Evolutionary conservation across 768 basidiomycete genomes (phyloP), one percentile per base, ranked within the genome.

Genomic region (Trametopsis cervina): DNA sequence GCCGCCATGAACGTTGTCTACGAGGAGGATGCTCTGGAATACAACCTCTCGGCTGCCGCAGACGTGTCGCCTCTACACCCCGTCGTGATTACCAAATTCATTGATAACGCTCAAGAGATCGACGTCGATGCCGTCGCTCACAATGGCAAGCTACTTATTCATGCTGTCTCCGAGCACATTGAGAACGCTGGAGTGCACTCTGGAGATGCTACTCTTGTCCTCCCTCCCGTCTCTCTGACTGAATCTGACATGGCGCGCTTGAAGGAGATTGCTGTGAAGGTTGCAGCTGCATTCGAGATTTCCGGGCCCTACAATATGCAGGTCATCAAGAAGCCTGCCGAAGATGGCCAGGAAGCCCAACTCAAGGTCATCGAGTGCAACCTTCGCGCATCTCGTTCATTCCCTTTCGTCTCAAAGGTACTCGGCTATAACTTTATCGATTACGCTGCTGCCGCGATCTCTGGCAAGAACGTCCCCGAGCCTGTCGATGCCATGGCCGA

Each of bases 251-350:
- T 99, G 71, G 74, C 73, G 7, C 89, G 93, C 49, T 74, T 97
- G 53, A 98, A 97, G 73, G 78, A 75, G 43, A 97, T 98, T 52
- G 91, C 95, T 0, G 80, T 89, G 66, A 97, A 96, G 70, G 94
- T 99, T 52, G 95, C 92, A 26, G 73, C 75, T 33, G 96, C 93
- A 9, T 96, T 98, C 67, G 76, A 96, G 60, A 98, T 99, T 45
- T 96, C 92, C 22, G 96, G 96, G 27, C 96, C 96, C 5, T 99
- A 83, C 83, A 99, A 99, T 67, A 99, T 99, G 94, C 96, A 99
- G 67, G 80, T 99, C 65, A 98, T 99, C 70, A 81, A 88, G 63
- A 90, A 91, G 64, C 66, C 78, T 2, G 72, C 73, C 4, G 73
- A 73, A 20, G 62, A 65, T 13, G 69, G 76, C 44, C 74, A 81